Conservation (phyloP, 805 yeast genomes). For the Zygosaccharomyces gambellarensis region DNA sequence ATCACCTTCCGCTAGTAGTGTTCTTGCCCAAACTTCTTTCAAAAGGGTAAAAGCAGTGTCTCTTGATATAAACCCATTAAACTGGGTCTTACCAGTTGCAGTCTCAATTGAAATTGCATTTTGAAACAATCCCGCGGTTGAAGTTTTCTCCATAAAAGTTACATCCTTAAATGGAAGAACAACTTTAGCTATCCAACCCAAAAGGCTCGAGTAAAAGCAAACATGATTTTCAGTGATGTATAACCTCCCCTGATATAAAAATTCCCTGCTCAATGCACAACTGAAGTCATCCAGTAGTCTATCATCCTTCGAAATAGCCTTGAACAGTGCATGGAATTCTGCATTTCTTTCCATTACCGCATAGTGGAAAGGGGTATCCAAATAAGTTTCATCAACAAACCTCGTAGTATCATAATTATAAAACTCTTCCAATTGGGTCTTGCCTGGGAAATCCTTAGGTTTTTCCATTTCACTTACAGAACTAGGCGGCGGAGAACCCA, state of each 20-base stretch:
- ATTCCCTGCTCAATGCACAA: constrained; percentile 86
- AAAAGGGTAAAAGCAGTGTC: constrained; percentile 72
- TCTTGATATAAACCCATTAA: constrained; percentile 83
- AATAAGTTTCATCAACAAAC: constrained; percentile 55
- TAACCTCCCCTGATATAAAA: constrained; percentile 79
- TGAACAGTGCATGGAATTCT: constrained; percentile 75
- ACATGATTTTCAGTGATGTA: constrained; percentile 73
- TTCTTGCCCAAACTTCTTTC: constrained; percentile 58
- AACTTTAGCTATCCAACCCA: constrained; percentile 87
- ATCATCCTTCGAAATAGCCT: constrained; percentile 62
- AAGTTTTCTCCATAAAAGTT: constrained; percentile 57
- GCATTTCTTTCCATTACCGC: constrained; percentile 60
- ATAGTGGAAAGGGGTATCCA: constrained; percentile 55
- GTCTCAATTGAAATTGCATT: constrained; percentile 80
- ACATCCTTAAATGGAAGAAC: constrained; percentile 70
- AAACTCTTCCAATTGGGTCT: constrained; percentile 7
- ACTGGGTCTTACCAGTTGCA: constrained; percentile 57
- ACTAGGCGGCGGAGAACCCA: constrained; percentile 6
- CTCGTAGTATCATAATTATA: constrained; percentile 34
- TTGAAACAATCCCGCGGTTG: constrained; percentile 85
- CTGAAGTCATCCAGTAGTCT: constrained; percentile 78
- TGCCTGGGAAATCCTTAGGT: constrained; percentile 19
- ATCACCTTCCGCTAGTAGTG: constrained; percentile 13
- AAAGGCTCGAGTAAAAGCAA: constrained; percentile 73
- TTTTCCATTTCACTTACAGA: constrained; percentile 22